phyloP scores from a whole-genome alignment of 805 yeast species.

The Cyberlindnera mississippiensis region DNA sequence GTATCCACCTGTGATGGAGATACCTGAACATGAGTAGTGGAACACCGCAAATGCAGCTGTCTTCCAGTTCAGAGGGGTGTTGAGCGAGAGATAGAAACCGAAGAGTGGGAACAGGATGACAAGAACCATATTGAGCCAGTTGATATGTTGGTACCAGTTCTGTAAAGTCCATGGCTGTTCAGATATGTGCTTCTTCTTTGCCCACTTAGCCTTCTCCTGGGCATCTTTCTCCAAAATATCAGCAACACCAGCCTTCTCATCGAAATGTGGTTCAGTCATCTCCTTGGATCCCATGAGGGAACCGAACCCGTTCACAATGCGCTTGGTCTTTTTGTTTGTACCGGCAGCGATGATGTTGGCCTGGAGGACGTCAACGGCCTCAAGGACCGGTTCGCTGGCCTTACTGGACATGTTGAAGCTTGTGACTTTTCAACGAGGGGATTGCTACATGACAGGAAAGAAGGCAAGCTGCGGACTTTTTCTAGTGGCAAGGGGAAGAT shows the following conservation, averaged over 20 bases:
- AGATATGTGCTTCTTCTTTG: constrained; percentile 51
- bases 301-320: constrained; percentile 81
- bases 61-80: constrained; percentile 41
- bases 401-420: too few species aligned
- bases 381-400: constrained; percentile 16
- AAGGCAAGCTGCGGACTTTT: too few species aligned
- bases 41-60: constrained; percentile 34
- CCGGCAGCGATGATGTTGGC: constrained; percentile 84
- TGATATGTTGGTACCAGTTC: constrained; percentile 73
- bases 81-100: constrained; percentile 45
- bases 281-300: constrained; percentile 77
- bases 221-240: constrained; percentile 42
- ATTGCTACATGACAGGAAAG: too few species aligned
- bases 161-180: constrained; percentile 73
- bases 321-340: constrained; percentile 60
- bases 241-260: constrained; percentile 47
- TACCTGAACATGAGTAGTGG: constrained; percentile 57
- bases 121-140: constrained; percentile 70
- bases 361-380: constrained; percentile 53
- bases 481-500: too few species aligned
- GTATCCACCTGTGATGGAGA: constrained; percentile 82
- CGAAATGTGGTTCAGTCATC: constrained; percentile 64
- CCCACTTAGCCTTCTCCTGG: constrained; percentile 37
- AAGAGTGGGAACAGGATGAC: constrained; percentile 56
- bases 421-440: too few species aligned